Evolutionary conservation across 768 basidiomycete genomes (phyloP).

Genomic region (Cystofilobasidium ferigula): DNA sequence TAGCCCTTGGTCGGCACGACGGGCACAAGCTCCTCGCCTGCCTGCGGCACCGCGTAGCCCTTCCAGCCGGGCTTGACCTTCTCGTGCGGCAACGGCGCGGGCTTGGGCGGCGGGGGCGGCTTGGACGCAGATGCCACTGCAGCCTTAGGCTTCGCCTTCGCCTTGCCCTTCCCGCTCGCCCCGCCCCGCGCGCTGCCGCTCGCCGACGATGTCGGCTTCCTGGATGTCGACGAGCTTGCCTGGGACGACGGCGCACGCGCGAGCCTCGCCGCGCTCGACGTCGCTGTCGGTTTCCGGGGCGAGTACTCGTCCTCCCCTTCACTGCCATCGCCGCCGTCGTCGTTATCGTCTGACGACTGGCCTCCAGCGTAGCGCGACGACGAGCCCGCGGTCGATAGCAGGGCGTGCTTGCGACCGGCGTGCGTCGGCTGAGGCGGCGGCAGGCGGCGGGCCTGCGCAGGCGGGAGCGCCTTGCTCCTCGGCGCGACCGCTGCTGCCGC

Average conservation of each 20-base stretch:
- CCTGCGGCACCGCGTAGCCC: not conserved
- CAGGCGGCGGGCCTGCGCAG: too few species aligned
- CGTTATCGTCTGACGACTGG: not conserved
- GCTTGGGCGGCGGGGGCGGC: not conserved
- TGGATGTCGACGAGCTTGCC: not conserved
- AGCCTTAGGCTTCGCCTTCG: not conserved
- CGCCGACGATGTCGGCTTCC: not conserved
- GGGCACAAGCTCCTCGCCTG: not conserved
- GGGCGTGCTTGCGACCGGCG: too few species aligned
- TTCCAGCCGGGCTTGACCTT: not conserved
- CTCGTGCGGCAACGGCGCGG: not conserved
- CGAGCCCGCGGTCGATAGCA: not conserved
- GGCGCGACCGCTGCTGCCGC: too few species aligned
- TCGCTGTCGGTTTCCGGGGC: not conserved
- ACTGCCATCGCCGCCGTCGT: too few species aligned
- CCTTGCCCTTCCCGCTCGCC: not conserved
- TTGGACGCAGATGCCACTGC: too few species aligned
- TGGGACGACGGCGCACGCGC: not conserved
- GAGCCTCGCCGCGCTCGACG: not conserved
- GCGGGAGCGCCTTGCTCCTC: too few species aligned
- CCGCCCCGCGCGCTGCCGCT: not conserved
- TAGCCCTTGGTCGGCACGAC: not conserved
- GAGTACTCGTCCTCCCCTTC: not conserved
- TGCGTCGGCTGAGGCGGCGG: too few species aligned
- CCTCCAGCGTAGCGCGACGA: not conserved